These are phyloP conservation scores for Beauveria asiatica DNA, from an alignment of 2,329 filamentous ascomycete genomes.

Conservation along the genomic window DNA sequence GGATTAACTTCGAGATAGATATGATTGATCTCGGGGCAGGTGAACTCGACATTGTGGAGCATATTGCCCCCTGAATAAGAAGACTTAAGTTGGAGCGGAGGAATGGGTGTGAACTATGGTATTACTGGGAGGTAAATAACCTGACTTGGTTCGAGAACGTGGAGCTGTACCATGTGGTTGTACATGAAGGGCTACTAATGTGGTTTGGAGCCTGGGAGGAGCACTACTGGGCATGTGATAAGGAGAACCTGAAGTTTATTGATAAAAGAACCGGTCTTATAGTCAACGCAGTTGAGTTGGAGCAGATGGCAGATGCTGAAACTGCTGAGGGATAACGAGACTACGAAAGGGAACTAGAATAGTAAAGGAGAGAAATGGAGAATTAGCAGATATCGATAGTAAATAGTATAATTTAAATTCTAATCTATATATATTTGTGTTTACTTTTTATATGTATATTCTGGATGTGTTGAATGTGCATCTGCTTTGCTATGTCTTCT, in stretches of 20 bases:
- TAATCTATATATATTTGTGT: too few relatives aligned
- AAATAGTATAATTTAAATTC: too few relatives aligned
- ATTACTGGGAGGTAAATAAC: neutral
- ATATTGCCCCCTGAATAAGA: neutral
- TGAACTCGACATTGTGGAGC: neutral
- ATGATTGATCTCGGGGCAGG: neutral
- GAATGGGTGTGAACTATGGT: neutral
- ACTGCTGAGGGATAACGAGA: too few relatives aligned
- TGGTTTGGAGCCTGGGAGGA: neutral
- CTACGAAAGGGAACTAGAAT: too few relatives aligned
- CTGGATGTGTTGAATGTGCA: too few relatives aligned
- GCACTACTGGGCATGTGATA: neutral
- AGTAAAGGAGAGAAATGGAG: too few relatives aligned
- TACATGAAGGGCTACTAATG: too few relatives aligned
- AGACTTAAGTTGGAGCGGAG: neutral
- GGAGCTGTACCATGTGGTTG: neutral
- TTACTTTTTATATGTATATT: too few relatives aligned
- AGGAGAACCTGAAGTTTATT: neutral
- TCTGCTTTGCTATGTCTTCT: too few relatives aligned
- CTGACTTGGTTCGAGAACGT: neutral
- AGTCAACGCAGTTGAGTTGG: neutral
- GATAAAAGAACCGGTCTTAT: neutral
- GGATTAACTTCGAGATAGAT: neutral
- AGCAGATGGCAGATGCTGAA: too few relatives aligned
- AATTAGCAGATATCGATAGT: too few relatives aligned